Base-by-base conservation (phyloP, 2,329 filamentous ascomycete genomes). In the Scytalidium sp. region DNA sequence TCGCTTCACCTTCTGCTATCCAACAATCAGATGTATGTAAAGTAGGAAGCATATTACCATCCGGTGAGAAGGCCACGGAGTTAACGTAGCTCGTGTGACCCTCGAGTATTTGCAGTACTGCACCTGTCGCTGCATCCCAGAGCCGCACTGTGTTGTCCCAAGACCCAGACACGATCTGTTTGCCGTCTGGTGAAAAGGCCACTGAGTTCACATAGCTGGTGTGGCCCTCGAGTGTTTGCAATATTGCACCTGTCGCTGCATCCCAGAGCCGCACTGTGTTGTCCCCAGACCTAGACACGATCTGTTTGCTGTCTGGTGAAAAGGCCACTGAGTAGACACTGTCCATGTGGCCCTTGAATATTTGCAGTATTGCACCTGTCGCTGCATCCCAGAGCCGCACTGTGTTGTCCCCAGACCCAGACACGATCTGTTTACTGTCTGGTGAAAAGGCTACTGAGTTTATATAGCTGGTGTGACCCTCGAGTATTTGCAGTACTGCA, bases 291-390 rank as follows among this genome's bases (percentile, higher is more conserved):
- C 36, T 21, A 13, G 36, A 48, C 10, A 48, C 46, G 39, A 48
- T 22, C 46, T 42, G 40, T 25, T 40, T 41, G 46, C 49, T 20
- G 42, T 55, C 20, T 45, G 53, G 19, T 56, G n/a, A 3, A 53
- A 13, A 32, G 51, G 51, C 19, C 20, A 49, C 47, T 20, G 47
- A 45, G 13, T 41, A 4, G 27, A 53, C 23, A 20, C 9, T 13
- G 42, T 23, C 20, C 48, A 9, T 40, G n/a, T 19, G n/a, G n/a
- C n/a, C n/a, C n/a, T n/a, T n/a, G n/a, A n/a, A n/a, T n/a, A n/a
- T n/a, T n/a, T n/a, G n/a, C 39, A 19, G 17, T 39, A 45, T 53
- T 27, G 43, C 51, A 48, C 36, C 40, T 22, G 44, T 51, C 43
- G 21, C 32, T 51, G 29, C 25, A 19, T 27, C 39, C 41, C 40